Percentiles rank a stretch among this genome's conserved stretches.
Evolutionary conservation across 2,329 filamentous ascomycete genomes (phyloP).

Genomic region (Kalmusia sp.): DNA sequence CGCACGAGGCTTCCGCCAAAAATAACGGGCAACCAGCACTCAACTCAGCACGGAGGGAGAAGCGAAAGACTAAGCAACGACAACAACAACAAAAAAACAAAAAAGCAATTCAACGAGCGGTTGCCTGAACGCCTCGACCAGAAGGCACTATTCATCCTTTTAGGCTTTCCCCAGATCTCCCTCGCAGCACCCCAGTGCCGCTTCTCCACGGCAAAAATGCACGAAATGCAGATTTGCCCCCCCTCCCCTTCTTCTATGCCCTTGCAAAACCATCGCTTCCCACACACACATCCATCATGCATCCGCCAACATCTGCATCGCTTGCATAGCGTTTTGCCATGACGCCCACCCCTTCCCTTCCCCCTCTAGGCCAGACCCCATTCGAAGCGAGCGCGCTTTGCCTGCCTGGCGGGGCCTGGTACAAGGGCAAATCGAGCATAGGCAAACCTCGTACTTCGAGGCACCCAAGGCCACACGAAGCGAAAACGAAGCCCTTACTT

Average conservation of each 20-base stretch:
- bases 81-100: neutral
- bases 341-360: too few species aligned
- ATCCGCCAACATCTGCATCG: neutral
- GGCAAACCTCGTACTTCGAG: neutral
- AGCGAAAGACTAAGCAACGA: neutral
- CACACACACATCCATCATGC: slow-evolving; percentile 2
- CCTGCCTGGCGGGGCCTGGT: too few species aligned
- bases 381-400: too few species aligned
- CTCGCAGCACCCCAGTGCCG: neutral
- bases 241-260: slow-evolving; percentile 1
- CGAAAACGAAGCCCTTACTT: too few species aligned
- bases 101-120: slow-evolving; percentile 4
- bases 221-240: too few species aligned
- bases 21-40: neutral
- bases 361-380: too few species aligned
- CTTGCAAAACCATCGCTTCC: neutral
- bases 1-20: neutral
- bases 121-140: slow-evolving; percentile 3
- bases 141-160: slow-evolving; percentile 25
- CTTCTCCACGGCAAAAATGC: neutral
- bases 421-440: neutral
- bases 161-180: slow-evolving; percentile 27
- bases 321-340: too few species aligned
- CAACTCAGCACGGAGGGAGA: neutral
- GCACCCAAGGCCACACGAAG: too few species aligned